Conservation (phyloP, 2,329 filamentous ascomycete genomes). For the Paecilomyces niveus region DNA sequence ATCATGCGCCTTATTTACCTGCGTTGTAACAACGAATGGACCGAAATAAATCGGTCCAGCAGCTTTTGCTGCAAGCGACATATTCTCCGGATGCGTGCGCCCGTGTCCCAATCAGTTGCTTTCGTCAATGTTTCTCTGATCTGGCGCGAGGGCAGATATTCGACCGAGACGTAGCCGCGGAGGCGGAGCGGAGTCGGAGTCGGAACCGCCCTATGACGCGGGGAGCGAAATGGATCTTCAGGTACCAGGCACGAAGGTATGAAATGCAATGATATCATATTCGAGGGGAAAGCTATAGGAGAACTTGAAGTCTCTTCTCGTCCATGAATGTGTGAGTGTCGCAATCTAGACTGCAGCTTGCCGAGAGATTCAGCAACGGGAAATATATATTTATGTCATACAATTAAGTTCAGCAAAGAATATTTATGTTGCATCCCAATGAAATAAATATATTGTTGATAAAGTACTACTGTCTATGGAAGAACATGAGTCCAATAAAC, state of each 20-base stretch:
- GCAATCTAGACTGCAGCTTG: too few species aligned
- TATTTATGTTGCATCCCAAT: too few species aligned
- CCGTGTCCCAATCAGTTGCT: background rate
- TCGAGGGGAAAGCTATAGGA: background rate
- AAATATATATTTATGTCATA: too few species aligned
- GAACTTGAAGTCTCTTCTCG: too few species aligned
- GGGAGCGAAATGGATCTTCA: background rate
- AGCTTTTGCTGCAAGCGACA: constrained; percentile 9
- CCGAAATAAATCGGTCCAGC: constrained; percentile 58
- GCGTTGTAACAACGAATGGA: constrained; percentile 66
- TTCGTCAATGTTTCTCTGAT: background rate
- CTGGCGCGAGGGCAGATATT: background rate
- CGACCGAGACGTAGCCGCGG: background rate
- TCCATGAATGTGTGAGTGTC: too few species aligned
- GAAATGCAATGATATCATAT: background rate
- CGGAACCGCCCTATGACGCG: background rate
- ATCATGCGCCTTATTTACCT: constrained; percentile 43
- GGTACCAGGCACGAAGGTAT: background rate
- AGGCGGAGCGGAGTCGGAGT: background rate
- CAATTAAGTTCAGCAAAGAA: too few species aligned
- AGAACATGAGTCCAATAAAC: too few species aligned
- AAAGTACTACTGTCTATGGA: too few species aligned
- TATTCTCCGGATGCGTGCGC: background rate
- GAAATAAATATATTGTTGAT: too few species aligned
- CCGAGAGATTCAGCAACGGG: too few species aligned